Evolutionary conservation across 2,329 filamentous ascomycete species (phyloP).

Genomic region (Elsinoe batatas): DNA sequence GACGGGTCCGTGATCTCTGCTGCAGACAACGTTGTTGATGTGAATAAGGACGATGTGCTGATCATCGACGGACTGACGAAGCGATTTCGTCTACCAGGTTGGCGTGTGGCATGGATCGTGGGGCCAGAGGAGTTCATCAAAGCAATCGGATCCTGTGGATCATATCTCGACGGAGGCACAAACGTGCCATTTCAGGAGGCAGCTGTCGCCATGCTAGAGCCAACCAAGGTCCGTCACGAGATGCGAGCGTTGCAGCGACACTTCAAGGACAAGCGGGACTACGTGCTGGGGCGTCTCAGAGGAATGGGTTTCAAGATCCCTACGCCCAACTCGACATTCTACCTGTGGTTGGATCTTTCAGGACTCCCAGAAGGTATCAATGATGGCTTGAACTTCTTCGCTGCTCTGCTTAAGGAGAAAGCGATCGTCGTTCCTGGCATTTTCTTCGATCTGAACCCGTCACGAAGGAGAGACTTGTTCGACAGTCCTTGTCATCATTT

Average conservation of each 20-base stretch:
- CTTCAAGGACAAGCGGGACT: slow-evolving; percentile 90
- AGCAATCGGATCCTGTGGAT: slow-evolving; percentile 84
- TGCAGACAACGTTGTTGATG: slow-evolving; percentile 81
- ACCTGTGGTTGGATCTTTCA: slow-evolving; percentile 65
- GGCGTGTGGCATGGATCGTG: slow-evolving; percentile 93
- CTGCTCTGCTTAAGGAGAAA: slow-evolving; percentile 84
- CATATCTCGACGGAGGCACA: slow-evolving; percentile 87
- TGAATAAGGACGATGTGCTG: slow-evolving; percentile 72
- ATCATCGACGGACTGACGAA: slow-evolving; percentile 95
- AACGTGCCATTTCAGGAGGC: slow-evolving; percentile 95
- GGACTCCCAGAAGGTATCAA: slow-evolving; percentile 69
- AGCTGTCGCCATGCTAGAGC: slow-evolving; percentile 86
- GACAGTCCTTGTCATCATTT: slow-evolving; percentile 91
- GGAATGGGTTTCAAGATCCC: slow-evolving; percentile 77
- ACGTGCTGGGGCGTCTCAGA: slow-evolving; percentile 66
- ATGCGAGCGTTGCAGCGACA: slow-evolving; percentile 84
- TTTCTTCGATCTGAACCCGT: slow-evolving; percentile 94
- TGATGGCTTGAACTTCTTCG: slow-evolving; percentile 94
- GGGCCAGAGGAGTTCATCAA: slow-evolving; percentile 95
- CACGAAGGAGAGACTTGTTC: slow-evolving; percentile 79
- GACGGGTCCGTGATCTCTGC: slow-evolving; percentile 83
- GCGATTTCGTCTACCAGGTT: slow-evolving; percentile 89
- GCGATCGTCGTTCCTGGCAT: slow-evolving; percentile 95
- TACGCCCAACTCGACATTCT: slow-evolving; percentile 86
- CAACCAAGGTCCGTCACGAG: slow-evolving; percentile 65